A percentile compares a stretch with the other conserved stretches of the same genome.
phyloP scores from a whole-genome alignment of 2,329 filamentous ascomycete species.

The Aspergillus luchuensis region DNA sequence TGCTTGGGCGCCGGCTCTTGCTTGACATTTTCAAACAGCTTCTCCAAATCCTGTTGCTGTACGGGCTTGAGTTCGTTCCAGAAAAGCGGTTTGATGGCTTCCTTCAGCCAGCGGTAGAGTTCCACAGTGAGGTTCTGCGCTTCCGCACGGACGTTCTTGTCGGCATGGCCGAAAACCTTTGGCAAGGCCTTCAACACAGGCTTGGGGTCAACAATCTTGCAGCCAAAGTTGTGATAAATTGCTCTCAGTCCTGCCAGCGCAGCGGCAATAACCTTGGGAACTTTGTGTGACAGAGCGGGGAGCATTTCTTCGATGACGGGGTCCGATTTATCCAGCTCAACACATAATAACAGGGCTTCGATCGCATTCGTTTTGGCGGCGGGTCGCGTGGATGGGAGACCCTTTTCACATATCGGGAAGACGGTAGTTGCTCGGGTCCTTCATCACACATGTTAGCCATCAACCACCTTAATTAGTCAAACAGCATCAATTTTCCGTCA shows the following conservation, averaged over 20 bases:
- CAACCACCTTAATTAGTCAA: background rate
- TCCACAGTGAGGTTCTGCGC: conserved; percentile 90
- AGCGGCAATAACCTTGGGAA: conserved; percentile 81
- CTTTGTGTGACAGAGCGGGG: conserved; percentile 80
- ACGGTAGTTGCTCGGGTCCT: conserved; percentile 76
- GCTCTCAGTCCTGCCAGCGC: conserved; percentile 75
- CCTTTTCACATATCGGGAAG: conserved; percentile 83
- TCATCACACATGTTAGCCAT: conserved; percentile 16
- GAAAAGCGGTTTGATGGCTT: conserved; percentile 97
- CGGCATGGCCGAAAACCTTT: conserved; percentile 90
- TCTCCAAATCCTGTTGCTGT: conserved; percentile 90
- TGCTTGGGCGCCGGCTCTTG: conserved; percentile 85
- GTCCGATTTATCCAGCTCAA: conserved; percentile 83
- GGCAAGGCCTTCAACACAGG: conserved; percentile 83
- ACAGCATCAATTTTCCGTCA: background rate
- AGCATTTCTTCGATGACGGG: conserved; percentile 90
- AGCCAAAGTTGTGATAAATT: conserved; percentile 92
- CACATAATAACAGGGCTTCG: conserved; percentile 82
- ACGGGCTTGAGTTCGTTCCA: conserved; percentile 95
- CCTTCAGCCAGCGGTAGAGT: conserved; percentile 93
- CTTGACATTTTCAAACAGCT: conserved; percentile 91
- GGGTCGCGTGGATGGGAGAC: conserved; percentile 80
- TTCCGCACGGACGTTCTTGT: conserved; percentile 96
- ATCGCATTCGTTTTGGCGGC: conserved; percentile 84
- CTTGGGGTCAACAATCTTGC: conserved; percentile 91